Evolutionary conservation across 2,329 filamentous ascomycete genomes (phyloP), one percentile per base, ranked within the genome.

Genomic region (Fragosphaeria purpurea): DNA sequence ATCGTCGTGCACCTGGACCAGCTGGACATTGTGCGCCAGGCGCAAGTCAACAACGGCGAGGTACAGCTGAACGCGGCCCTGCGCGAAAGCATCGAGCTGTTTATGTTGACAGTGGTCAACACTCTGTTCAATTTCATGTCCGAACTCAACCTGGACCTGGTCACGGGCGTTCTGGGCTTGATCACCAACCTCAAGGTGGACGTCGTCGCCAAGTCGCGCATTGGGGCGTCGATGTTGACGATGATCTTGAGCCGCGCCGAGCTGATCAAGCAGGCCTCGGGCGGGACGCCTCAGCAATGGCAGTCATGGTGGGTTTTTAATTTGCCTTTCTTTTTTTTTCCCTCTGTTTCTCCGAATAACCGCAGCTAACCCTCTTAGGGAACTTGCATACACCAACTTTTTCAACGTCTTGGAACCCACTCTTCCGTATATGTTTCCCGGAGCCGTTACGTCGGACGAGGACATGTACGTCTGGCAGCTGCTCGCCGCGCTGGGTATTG

Each of bases 391-490:
- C 70, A 88, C 89, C 59, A 76, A 79, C 32, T 79, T 98, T 53
- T 98, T 98, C 68, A 88, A 93, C 64, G 77, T 80, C 6, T 74
- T 97, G 13, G 91, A 97, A 66, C 87, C 87, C 2, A 83, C 84
- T 6, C 77, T 97, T 44, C 84, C 85, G 10, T 79, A 85, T 59
- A 83, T 96, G 56, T 98, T 98, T 79, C 90, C 91, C 0, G 87
- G 86, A 22, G 85, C 85, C n/a, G 87, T 95, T 61, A 89, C 88
- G 57, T 83, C 87, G 7, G 86, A 87, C 46, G 89, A 96, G 58
- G 93, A 98, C 62, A 85, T 95, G 62, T 95, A 97, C 62, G 88
- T 97, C 40, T 98, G 93, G 93, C 91, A 97, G 68, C 94, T 97
- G 65, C 76, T 98, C 57, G 93, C 93, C 7, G 89, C 91, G 10